Conservation (phyloP, 2,329 filamentous ascomycete species). For the Penicillium sp. region DNA sequence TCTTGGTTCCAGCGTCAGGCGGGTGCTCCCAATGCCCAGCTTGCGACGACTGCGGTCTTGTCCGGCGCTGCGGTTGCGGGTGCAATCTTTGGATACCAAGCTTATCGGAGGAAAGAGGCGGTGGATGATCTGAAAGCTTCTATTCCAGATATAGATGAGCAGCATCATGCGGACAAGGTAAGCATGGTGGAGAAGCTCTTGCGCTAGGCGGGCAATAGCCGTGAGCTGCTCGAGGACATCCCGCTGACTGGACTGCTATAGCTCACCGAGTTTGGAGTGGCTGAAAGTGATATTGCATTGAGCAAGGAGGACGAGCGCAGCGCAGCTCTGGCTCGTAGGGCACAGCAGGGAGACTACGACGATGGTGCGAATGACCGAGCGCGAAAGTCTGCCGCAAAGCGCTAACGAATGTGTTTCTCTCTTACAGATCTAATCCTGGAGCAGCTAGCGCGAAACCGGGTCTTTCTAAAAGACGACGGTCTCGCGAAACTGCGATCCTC, state of each 20-base stretch:
- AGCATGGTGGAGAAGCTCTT: background rate
- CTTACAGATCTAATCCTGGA: constrained; percentile 77
- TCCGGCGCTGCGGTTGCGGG: constrained; percentile 43
- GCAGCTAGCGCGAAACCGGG: constrained; percentile 85
- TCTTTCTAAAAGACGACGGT: constrained; percentile 79
- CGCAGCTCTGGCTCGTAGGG: constrained; percentile 54
- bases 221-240: background rate
- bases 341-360: constrained; percentile 59
- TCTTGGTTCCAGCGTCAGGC: constrained; percentile 43
- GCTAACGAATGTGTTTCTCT: constrained; percentile 1
- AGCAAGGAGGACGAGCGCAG: constrained; percentile 54
- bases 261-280: constrained; percentile 48
- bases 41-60: constrained; percentile 40
- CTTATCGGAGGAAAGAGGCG: constrained; percentile 50
- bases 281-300: constrained; percentile 26
- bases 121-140: constrained; percentile 56
- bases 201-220: background rate
- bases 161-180: constrained; percentile 49
- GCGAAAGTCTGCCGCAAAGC: background rate
- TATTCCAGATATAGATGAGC: constrained; percentile 51
- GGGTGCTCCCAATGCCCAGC: constrained; percentile 39
- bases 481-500: constrained; percentile 71
- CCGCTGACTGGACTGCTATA: constrained; percentile 34
- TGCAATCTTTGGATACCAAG: constrained; percentile 54
- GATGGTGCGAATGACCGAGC: constrained; percentile 43